Conservation (phyloP, 257 asterid species). For the Solanum appendiculatum region DNA sequence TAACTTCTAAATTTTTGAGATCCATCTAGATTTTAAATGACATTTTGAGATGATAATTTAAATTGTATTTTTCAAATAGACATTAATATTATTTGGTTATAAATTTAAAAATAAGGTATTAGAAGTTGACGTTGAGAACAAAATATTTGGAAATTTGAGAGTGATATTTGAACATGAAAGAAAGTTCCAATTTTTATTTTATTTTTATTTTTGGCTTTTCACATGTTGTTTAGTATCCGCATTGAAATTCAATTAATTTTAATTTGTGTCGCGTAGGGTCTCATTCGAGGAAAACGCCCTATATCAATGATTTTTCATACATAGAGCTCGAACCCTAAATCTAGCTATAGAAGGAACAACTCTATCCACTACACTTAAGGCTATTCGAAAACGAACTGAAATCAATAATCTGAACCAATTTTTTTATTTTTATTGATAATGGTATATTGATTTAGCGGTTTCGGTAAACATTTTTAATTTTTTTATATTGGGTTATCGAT, state of each 20-base stretch:
- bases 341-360: not conserved
- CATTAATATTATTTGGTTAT: not conserved
- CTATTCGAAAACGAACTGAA: not conserved
- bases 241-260: too few species aligned
- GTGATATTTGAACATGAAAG: not conserved
- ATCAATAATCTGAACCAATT: not conserved
- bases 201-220: too few species aligned
- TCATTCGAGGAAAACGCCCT: rapidly evolving
- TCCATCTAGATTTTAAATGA: not conserved
- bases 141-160: not conserved
- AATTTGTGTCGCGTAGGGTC: not conserved
- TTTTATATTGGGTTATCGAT: not conserved
- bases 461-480: too few species aligned
- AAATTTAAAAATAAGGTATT: not conserved
- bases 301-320: too few species aligned
- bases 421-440: too few species aligned
- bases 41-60: too few species aligned
- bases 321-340: too few species aligned
- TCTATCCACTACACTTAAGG: too few species aligned
- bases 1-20: not conserved
- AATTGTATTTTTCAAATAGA: not conserved
- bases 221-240: too few species aligned
- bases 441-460: not conserved
- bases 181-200: too few species aligned
- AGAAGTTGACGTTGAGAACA: not conserved